Evolutionary conservation across 768 basidiomycete species (phyloP).

Genomic region (Pulveroboletus sp.): DNA sequence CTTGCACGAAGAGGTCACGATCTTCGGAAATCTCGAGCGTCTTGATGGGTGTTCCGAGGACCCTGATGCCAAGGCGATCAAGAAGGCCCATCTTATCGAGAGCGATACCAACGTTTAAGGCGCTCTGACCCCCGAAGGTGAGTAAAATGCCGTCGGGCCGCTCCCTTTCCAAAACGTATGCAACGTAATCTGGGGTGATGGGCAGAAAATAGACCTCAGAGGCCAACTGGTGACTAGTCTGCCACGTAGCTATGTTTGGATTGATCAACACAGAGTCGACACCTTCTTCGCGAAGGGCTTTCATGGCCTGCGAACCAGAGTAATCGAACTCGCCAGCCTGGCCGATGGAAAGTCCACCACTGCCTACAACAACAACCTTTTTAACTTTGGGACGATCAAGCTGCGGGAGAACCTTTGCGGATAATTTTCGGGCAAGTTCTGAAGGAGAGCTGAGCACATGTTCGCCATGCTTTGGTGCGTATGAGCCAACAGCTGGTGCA

Average conservation of each 20-base stretch:
- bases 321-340: conserved; percentile 99
- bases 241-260: conserved; percentile 99
- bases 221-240: conserved; percentile 96
- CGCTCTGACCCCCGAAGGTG: conserved; percentile 97
- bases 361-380: conserved; percentile 94
- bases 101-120: conserved; percentile 94
- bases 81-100: conserved; percentile 96
- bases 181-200: conserved; percentile 94
- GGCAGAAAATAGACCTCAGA: conserved; percentile 97
- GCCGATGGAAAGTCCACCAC: conserved; percentile 93
- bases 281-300: conserved; percentile 94
- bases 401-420: conserved; percentile 90
- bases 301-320: conserved; percentile 97
- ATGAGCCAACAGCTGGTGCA: conserved; percentile 70
- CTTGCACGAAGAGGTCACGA: conserved; percentile 91
- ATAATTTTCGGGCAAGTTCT: conserved; percentile 88
- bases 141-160: conserved; percentile 95
- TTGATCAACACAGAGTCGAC: conserved; percentile 94
- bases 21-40: conserved; percentile 98
- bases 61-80: conserved; percentile 87
- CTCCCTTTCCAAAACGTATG: conserved; percentile 98
- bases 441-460: conserved; percentile 90
- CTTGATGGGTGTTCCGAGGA: conserved; percentile 90
- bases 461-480: conserved; percentile 56
- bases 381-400: conserved; percentile 87